phyloP scores from a whole-genome alignment of 129 eudicot genomes.

The Apium graveolens region DNA sequence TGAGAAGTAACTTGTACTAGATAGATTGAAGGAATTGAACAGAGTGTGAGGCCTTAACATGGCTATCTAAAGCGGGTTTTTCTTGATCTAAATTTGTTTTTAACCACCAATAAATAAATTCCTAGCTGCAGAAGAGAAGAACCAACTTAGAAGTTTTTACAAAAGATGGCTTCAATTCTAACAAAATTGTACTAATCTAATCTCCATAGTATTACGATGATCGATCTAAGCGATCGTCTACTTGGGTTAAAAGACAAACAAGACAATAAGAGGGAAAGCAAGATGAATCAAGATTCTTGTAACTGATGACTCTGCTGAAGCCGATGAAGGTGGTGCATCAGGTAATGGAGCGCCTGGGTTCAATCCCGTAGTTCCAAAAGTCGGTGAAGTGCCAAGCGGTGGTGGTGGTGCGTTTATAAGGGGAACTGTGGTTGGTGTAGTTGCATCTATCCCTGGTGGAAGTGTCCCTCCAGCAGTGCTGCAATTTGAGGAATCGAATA shows the following conservation, averaged over 20 bases:
- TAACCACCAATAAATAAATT: background rate
- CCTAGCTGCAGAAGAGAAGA: background rate
- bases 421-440: slow-evolving; percentile 24
- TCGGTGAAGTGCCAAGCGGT: slow-evolving; percentile 17
- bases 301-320: slow-evolving; percentile 6
- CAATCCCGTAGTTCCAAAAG: slow-evolving; percentile 21
- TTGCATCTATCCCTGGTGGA: slow-evolving; percentile 24
- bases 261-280: slow-evolving; percentile 17
- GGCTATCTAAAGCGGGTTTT: background rate
- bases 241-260: slow-evolving; percentile 22
- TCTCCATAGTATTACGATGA: slow-evolving; percentile 14
- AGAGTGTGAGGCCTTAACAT: background rate
- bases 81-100: background rate
- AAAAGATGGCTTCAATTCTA: slow-evolving; percentile 11
- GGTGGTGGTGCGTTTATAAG: slow-evolving; percentile 22
- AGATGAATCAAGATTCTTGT: slow-evolving; percentile 12
- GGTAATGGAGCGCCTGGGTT: slow-evolving; percentile 40
- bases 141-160: background rate
- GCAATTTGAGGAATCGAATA: slow-evolving; percentile 17
- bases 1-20: background rate
- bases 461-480: slow-evolving; percentile 55
- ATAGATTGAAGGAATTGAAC: background rate
- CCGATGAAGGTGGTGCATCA: slow-evolving; percentile 25
- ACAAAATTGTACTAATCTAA: slow-evolving; percentile 41
- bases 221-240: slow-evolving; percentile 7